Conservation (phyloP, 257 asterid genomes). For the Nicotiana tomentosiformis region DNA sequence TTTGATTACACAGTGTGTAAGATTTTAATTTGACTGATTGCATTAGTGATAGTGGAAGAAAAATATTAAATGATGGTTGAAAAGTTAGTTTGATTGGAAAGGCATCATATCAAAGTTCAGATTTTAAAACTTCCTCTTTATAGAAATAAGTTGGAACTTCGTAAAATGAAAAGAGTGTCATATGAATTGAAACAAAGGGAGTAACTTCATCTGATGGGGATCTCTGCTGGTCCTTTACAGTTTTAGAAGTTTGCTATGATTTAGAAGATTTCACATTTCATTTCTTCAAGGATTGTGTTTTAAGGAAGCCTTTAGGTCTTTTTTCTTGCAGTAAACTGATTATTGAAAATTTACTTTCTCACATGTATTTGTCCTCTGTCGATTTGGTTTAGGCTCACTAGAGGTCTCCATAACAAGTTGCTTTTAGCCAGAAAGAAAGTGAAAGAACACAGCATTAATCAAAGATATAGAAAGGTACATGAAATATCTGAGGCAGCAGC, state of each 20-base stretch:
- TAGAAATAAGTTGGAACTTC: neutral
- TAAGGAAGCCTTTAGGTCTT: neutral
- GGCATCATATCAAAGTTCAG: neutral
- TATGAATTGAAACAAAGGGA: neutral
- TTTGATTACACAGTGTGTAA: neutral
- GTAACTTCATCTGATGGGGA: neutral
- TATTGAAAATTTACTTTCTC: neutral
- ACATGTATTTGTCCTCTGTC: neutral
- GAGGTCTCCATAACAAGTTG: slow-evolving; percentile 55
- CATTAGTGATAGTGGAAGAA: neutral
- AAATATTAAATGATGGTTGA: neutral
- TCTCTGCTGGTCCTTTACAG: neutral
- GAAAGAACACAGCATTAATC: slow-evolving; percentile 40
- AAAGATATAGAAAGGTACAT: slow-evolving; percentile 50
- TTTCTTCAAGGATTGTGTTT: neutral
- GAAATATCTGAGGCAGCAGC: slow-evolving; percentile 64
- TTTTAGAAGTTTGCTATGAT: neutral
- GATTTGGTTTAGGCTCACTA: slow-evolving; percentile 51
- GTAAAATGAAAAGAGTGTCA: neutral
- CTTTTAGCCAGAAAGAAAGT: slow-evolving; percentile 42
- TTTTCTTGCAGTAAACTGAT: neutral
- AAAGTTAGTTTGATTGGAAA: neutral
- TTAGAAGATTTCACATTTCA: neutral
- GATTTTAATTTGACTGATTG: neutral
- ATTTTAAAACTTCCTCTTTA: neutral